Base-by-base conservation (phyloP, 768 basidiomycete species). In the Boletus subcaerulescens region DNA sequence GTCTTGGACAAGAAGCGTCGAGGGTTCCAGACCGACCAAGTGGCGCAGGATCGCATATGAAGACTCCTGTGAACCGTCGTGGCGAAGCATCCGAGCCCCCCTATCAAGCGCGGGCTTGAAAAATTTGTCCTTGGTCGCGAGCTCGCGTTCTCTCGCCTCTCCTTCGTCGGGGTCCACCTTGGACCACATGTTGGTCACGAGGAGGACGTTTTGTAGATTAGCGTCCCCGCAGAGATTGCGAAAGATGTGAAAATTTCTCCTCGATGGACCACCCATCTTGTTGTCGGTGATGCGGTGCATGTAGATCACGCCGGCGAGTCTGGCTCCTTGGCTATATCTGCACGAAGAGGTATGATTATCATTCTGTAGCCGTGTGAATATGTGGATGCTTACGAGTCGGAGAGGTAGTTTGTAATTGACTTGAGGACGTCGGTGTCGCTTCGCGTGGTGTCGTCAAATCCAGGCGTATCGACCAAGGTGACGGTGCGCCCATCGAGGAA, bases 381-480 rank as follows among this genome's bases (percentile, higher is more conserved):
- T n/a, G 4, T 26, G 40, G 15, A 15, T 46, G 17, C 68, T 61
- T 55, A 70, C 69, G 65, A 69, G 35, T 44, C 50, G 5, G 60
- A 29, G n/a, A 70, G 65, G 26, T 63, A 63, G 18, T 32, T 73
- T 58, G 80, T 76, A 36, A 81, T 80, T 64, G 77, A 75, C 35
- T 51, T 55, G 26, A 82, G 65, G 14, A 83, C 66, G 15, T 77
- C 78, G 0, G 76, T 72, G 48, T 82, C 81, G 44, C 73, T 77
- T 45, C 70, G 72, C 11, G 48, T 56, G 4, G 80, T 78, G 60
- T 84, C 81, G 56, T 83, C 83, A 52, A 84, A 84, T 6, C 83
- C 83, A 0, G 83, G 83, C 0, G 83, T 85, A 58, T 85, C 84
- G 44, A 85, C 76, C 17, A 85, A 63, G 0, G 69, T 76, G 35